Evolutionary conservation across 495 filamentous ascomycete species (phyloP).

Genomic region (Chaetomium tenue): DNA sequence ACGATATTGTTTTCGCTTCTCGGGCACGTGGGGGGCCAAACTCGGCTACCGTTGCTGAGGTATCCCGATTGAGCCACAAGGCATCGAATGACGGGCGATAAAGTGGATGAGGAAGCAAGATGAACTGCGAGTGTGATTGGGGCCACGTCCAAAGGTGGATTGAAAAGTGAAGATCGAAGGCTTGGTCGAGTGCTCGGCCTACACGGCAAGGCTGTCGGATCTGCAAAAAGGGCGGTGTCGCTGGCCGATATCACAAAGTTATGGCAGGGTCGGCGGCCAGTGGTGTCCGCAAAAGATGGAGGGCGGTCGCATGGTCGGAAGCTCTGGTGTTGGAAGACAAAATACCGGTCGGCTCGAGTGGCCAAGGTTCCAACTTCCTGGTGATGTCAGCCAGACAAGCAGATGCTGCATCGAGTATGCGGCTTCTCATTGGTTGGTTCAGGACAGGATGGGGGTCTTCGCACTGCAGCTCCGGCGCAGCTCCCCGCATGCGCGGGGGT

Average conservation of each 20-base stretch:
- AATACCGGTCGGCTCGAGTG: not conserved
- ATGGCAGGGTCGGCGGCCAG: not conserved
- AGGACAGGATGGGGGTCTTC: not conserved
- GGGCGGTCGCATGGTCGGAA: not conserved
- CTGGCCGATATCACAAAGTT: not conserved
- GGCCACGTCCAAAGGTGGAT: slow-evolving; percentile 8
- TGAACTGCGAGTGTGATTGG: slow-evolving; percentile 11
- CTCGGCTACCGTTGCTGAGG: not conserved
- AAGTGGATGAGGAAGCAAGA: not conserved
- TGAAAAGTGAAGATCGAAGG: not conserved
- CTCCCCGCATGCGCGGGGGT: not conserved
- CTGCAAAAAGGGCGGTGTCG: no score
- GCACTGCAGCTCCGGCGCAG: not conserved
- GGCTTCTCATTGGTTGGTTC: not conserved
- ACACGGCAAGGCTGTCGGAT: no score
- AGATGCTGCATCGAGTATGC: no score
- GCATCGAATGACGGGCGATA: not conserved
- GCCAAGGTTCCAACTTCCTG: not conserved
- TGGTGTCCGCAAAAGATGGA: slow-evolving; percentile 3
- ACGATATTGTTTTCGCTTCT: not conserved
- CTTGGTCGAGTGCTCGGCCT: not conserved
- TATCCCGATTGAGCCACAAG: not conserved
- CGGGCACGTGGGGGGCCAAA: not conserved
- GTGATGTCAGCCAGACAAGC: slow-evolving; percentile 11
- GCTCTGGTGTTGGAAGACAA: not conserved